A percentile compares a stretch with the other conserved stretches of the same genome.
Evolutionary conservation across 805 yeast species (phyloP).

Genomic region (Nakazawaea anatomiae): DNA sequence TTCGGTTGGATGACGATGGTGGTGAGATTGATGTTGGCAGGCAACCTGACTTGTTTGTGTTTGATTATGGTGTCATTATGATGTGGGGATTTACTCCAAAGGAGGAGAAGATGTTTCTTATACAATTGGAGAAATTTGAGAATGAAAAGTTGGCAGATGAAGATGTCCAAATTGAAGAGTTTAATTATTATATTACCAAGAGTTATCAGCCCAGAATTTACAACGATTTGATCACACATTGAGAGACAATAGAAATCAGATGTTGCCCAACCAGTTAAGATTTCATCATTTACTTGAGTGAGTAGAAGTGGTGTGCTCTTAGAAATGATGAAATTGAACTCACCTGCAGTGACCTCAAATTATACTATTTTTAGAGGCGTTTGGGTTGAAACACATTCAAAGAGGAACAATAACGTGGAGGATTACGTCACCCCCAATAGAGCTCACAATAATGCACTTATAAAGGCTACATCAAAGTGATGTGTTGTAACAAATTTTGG

Average conservation of each 20-base stretch:
- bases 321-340: too few relatives aligned
- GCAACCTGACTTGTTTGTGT: constrained; percentile 73
- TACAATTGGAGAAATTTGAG: constrained; percentile 85
- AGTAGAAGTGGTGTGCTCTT: too few relatives aligned
- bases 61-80: constrained; percentile 96
- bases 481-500: too few relatives aligned
- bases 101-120: constrained; percentile 78
- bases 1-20: constrained; percentile 86
- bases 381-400: too few relatives aligned
- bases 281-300: constrained; percentile 57
- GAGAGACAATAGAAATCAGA: constrained; percentile 80
- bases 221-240: constrained; percentile 86
- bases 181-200: constrained; percentile 89
- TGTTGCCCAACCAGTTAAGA: constrained; percentile 94
- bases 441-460: too few relatives aligned
- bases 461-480: too few relatives aligned
- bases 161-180: constrained; percentile 91
- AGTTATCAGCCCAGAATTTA: constrained; percentile 94
- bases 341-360: too few relatives aligned
- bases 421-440: too few relatives aligned
- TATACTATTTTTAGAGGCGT: too few relatives aligned
- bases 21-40: constrained; percentile 89
- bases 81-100: constrained; percentile 89
- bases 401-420: too few relatives aligned
- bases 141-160: constrained; percentile 86